phyloP scores from a whole-genome alignment of 1,284 basidiomycete species.

The Irpex lacteus region DNA sequence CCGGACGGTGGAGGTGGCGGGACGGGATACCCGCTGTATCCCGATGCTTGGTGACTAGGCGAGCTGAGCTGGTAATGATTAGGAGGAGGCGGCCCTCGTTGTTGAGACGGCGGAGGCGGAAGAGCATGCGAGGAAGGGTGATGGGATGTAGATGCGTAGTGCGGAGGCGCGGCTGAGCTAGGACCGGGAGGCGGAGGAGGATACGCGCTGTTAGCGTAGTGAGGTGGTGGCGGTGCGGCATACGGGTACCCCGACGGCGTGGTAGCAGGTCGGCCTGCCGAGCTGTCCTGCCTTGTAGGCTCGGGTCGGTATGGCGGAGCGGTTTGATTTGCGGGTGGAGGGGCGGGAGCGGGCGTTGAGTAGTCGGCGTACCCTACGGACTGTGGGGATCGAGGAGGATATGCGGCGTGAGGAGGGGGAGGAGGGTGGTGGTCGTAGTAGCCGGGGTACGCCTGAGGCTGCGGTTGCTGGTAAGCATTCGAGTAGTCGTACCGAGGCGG shows the following conservation, averaged over 20 bases:
- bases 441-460: constrained; percentile 6
- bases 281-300: background rate
- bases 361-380: background rate
- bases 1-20: constrained; percentile 13
- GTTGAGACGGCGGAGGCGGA: background rate
- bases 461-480: constrained; percentile 7
- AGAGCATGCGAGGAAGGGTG: constrained; percentile 14
- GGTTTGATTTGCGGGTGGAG: background rate
- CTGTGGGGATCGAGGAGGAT: background rate
- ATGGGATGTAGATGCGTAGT: constrained; percentile 16
- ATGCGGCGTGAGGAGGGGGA: background rate
- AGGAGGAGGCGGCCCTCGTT: constrained; percentile 11
- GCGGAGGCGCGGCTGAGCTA: background rate
- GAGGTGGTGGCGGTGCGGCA: background rate
- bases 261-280: background rate
- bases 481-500: constrained; percentile 13
- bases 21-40: constrained; percentile 18
- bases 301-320: background rate
- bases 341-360: background rate
- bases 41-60: constrained; percentile 10
- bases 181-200: constrained; percentile 1
- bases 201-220: background rate
- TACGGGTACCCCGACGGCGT: background rate
- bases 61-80: constrained; percentile 14
- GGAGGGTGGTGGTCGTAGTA: constrained; percentile 11